Base-by-base conservation (phyloP, 495 filamentous ascomycete species). In the Podospora comata region DNA sequence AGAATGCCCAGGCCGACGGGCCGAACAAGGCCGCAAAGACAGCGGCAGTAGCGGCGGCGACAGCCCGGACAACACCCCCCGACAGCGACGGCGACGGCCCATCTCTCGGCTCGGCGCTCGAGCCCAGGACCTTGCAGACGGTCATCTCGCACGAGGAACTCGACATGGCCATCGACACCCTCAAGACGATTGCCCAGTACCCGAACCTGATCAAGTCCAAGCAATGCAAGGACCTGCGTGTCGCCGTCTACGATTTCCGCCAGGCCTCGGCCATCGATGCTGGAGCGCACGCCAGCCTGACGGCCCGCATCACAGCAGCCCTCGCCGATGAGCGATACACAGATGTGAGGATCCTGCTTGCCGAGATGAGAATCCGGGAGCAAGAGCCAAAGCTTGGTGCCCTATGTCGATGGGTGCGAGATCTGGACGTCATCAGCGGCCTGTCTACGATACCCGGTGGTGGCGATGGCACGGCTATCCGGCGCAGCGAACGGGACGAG, bases 401-500 rank as follows among this genome's bases (percentile, higher is more conserved):
- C 1, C 73, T 85, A 11, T 82, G 80, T 65, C 75, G 82, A 54
- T 85, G 82, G 82, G 82, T 85, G 39, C 71, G 82, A 60, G 82
- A 84, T 63, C 73, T 83, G 27, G 82, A 85, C 68, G 79, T 81
- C 39, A 78, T 82, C 59, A 82, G 78, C 71, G 79, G 81, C 7
- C 67, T 83, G 1, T 77, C 75, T 2, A 74, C 70, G 18, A 56
- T 69, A 16, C 62, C 65, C 15, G 57, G 19, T 9, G 54, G 19
- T 9, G 54, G 16, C 9, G 61, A 32, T 26, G 64, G 62, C 15
- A 39, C 28, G 13, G 44, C 55, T 4, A 55, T 66, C 13, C 60
- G 65, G n/a, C 71, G 72, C 0, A 70, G 16, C 13, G 61, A 65
- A 54, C 68, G 67, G 44, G 77, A 79, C 9, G 62, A 74, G 28